These are phyloP conservation scores for Durusdinium trenchii DNA, from an alignment of 73 alveolate species.

Conservation along the genomic window DNA sequence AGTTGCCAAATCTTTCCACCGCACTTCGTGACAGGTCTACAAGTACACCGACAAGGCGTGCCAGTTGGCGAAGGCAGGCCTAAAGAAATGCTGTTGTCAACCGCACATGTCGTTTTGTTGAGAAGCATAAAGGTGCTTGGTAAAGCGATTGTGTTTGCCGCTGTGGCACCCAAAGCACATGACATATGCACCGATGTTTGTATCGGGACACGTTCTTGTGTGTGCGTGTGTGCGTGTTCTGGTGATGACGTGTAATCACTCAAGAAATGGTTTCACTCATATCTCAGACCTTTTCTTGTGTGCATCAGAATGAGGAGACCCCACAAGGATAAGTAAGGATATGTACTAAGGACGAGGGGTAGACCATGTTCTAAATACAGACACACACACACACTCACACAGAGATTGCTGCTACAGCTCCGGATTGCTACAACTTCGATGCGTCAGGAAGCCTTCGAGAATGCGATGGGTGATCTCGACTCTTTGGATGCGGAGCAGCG, in stretches of 20 bases:
- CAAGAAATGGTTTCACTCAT: not conserved
- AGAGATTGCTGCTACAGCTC: too few relatives aligned
- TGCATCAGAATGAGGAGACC: too few relatives aligned
- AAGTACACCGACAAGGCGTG: conserved; percentile 93
- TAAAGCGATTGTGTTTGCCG: too few relatives aligned
- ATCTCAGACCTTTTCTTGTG: not conserved
- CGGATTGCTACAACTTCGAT: not conserved
- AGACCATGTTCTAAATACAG: too few relatives aligned
- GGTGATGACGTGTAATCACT: not conserved
- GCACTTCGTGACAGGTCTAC: conserved; percentile 44
- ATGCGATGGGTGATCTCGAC: conserved; percentile 89
- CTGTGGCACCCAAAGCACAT: too few relatives aligned
- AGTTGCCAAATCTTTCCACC: not conserved
- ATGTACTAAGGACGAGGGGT: too few relatives aligned
- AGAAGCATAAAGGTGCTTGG: too few relatives aligned
- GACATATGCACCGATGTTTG: too few relatives aligned
- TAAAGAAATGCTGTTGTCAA: not conserved
- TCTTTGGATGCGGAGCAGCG: conserved; percentile 84
- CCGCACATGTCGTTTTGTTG: not conserved
- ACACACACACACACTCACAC: too few relatives aligned
- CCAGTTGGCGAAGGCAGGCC: conserved; percentile 72
- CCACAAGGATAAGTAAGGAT: too few relatives aligned
- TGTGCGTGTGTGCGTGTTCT: not conserved
- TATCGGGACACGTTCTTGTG: too few relatives aligned
- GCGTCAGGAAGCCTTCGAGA: conserved; percentile 85